Evolutionary conservation across 2,329 filamentous ascomycete genomes (phyloP), one percentile per base, ranked within the genome.

Genomic region (Erysiphe pulchra): DNA sequence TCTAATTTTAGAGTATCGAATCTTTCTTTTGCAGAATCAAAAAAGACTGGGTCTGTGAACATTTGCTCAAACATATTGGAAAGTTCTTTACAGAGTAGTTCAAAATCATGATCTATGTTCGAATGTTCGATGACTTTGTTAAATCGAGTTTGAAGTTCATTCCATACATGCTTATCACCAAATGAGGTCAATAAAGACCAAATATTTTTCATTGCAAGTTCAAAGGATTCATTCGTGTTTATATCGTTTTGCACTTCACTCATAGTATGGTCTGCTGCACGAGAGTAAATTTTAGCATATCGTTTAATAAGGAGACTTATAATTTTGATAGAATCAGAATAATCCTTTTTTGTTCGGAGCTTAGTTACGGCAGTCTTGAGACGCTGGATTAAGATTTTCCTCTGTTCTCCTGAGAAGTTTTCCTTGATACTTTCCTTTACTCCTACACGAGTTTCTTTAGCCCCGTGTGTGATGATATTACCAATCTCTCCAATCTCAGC

Each of bases 21-120:
- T 10, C 67, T 66, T 43, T 67, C 59, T 8, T 43, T 73, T 0
- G 75, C 75, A 36, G 82, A 69, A 42, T 86, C 80, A 54, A 92
- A 82, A 61, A 93, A 94, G 4, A 77, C 71, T 0, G 87, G 86
- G 50, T 94, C 80, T 0, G 76, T 90, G 38, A 95, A 64, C 59
- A 94, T 76, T 50, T 79, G 77, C 55, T 92, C 79, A 4, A 93
- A 60, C 4, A 80, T 73, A 46, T 76, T 73, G 11, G 79, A 80
- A 30, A 86, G 64, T 41, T 92, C 74, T 18, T 68, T 68, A 57
- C 92, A 72, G 24, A 93, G 63, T 13, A 75, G 65, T 54, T 94
- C 84, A 48, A 93, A 90, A 45, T 90, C 75, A 0, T 81, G 80
- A 53, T 93, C 83, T 32, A 74, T 76, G 48, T 78, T 67, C 2